Conservation (phyloP, 2,329 filamentous ascomycete species). For the Aspergillus sclerotialis region DNA sequence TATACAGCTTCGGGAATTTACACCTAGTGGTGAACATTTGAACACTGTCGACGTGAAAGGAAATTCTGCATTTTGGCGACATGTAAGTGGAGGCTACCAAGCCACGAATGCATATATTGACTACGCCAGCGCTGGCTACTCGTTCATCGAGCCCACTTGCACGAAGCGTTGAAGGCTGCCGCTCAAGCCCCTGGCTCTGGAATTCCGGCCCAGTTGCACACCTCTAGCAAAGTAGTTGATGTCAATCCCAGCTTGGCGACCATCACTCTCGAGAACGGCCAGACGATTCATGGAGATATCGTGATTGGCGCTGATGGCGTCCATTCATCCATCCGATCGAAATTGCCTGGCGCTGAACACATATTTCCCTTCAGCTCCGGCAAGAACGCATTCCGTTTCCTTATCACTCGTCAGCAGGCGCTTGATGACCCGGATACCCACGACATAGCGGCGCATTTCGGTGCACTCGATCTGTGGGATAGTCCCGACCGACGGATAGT, state of each 20-base stretch:
- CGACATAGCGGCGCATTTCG: conserved; percentile 29
- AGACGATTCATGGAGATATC: conserved; percentile 40
- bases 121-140: conserved; percentile 44
- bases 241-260: conserved; percentile 37
- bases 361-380: conserved; percentile 41
- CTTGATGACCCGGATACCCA: conserved; percentile 33
- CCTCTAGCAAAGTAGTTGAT: conserved; percentile 37
- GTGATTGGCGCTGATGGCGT: conserved; percentile 52
- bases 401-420: conserved; percentile 42
- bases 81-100: too few relatives aligned
- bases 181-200: conserved; percentile 34
- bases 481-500: conserved; percentile 39
- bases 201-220: conserved; percentile 37
- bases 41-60: conserved; percentile 16
- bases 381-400: conserved; percentile 53
- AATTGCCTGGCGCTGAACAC: conserved; percentile 18
- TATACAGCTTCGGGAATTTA: conserved; percentile 30
- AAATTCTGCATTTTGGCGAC: conserved; percentile 18
- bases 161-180: conserved; percentile 44
- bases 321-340: conserved; percentile 24
- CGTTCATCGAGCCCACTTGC: conserved; percentile 48
- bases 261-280: conserved; percentile 42
- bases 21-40: conserved; percentile 28
- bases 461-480: conserved; percentile 40
- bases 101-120: too few relatives aligned